These are phyloP conservation scores for Russula virescens DNA, from an alignment of 768 basidiomycete species.

Conservation along the genomic window DNA sequence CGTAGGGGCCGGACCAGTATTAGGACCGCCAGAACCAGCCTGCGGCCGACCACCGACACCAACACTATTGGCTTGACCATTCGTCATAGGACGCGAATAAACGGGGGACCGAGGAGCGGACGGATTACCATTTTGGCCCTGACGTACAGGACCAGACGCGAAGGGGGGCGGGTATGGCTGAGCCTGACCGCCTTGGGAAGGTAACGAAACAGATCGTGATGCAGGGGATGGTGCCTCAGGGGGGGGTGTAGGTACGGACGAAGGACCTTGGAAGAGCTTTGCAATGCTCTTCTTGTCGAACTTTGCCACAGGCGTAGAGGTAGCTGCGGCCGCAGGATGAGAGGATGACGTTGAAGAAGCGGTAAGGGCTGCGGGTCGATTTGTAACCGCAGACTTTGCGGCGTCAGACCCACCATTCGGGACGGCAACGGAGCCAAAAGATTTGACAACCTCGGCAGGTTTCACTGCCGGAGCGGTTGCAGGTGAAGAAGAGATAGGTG, in stretches of 20 bases:
- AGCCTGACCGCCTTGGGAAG: conserved; percentile 34
- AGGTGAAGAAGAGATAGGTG: conserved; percentile 79
- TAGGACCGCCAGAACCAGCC: conserved; percentile 38
- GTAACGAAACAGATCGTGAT: conserved; percentile 45
- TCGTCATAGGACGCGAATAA: conserved; percentile 50
- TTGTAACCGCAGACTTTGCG: conserved; percentile 20
- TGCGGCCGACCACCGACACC: conserved; percentile 36
- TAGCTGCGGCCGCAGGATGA: conserved; percentile 23
- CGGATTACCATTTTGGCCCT: conserved; percentile 22
- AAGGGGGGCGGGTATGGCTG: conserved; percentile 19
- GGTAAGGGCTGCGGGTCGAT: conserved; percentile 26
- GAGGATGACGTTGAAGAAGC: conserved; percentile 31
- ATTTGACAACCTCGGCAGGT: conserved; percentile 61
- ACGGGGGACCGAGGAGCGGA: conserved; percentile 53
- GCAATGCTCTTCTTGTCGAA: conserved; percentile 46
- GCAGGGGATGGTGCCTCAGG: conserved; percentile 36
- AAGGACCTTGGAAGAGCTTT: conserved; percentile 55
- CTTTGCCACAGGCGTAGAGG: conserved; percentile 31
- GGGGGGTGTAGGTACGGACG: conserved; percentile 22
- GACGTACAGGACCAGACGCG: conserved; percentile 15
- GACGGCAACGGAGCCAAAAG: conserved; percentile 68
- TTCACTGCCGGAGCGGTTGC: conserved; percentile 59
- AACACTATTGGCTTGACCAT: conserved; percentile 43
- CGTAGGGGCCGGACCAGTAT: conserved; percentile 36
- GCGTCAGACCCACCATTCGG: conserved; percentile 37